Evolutionary conservation across 345 rosid genomes (phyloP).

Genomic region (Jatropha curcas): DNA sequence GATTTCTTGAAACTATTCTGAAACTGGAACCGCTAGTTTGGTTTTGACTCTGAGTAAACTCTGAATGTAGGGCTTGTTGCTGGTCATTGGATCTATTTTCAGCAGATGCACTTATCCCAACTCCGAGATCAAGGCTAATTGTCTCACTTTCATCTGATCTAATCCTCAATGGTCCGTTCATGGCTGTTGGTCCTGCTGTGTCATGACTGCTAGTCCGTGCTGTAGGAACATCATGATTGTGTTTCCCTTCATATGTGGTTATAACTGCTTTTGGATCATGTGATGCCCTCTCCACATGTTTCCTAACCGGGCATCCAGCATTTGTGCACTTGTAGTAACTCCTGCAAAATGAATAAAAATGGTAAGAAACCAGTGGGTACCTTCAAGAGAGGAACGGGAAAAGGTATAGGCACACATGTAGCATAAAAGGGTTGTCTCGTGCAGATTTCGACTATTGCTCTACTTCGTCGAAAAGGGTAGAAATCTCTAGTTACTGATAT

Average conservation of each 20-base stretch:
- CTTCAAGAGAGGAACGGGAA: neutral
- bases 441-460: neutral
- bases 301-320: slow-evolving; percentile 90
- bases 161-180: slow-evolving; percentile 47
- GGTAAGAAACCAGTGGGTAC: neutral
- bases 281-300: slow-evolving; percentile 98
- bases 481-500: neutral
- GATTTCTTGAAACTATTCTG: slow-evolving; percentile 52
- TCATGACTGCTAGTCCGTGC: slow-evolving; percentile 70
- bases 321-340: slow-evolving; percentile 98
- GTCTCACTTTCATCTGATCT: slow-evolving; percentile 56
- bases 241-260: slow-evolving; percentile 98
- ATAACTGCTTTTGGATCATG: slow-evolving; percentile 98
- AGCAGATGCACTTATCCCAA: slow-evolving; percentile 62
- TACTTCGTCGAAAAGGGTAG: neutral
- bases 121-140: slow-evolving; percentile 94
- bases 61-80: slow-evolving; percentile 38
- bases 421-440: too few species aligned
- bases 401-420: neutral
- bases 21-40: slow-evolving; percentile 46
- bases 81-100: slow-evolving; percentile 52
- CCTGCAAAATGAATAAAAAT: slow-evolving; percentile 44
- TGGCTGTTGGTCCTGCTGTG: slow-evolving; percentile 47
- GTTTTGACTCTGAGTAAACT: slow-evolving; percentile 39
- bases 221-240: slow-evolving; percentile 89